Evolutionary conservation across 179 eudicot species (phyloP).

Genomic region (Monotropa hypopitys): DNA sequence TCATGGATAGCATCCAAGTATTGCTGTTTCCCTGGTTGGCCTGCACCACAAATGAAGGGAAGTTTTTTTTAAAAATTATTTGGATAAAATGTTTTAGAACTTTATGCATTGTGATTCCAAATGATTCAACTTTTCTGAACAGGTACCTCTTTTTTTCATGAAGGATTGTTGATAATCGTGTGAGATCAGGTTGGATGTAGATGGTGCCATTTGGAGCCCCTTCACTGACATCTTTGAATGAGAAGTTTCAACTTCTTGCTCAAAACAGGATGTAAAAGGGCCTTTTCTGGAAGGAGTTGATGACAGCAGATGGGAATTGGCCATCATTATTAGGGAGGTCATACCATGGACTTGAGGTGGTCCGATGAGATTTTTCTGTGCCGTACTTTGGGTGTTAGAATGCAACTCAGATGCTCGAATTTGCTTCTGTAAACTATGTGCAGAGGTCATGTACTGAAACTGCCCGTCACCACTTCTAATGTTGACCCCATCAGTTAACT

Average conservation of each 20-base stretch:
- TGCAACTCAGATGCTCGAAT: conserved; percentile 12
- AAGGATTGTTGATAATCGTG: conserved; percentile 8
- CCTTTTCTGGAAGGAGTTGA: conserved; percentile 3
- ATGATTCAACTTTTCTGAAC: background rate
- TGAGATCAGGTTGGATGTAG: conserved; percentile 4
- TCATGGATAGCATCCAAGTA: conserved; percentile 19
- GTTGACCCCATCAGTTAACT: conserved; percentile 9
- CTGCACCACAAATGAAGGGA: conserved; percentile 16
- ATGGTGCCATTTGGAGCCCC: conserved; percentile 5
- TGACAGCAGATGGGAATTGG: conserved; percentile 13
- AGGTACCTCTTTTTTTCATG: conserved; percentile 20
- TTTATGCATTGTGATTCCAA: background rate
- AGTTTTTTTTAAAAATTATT: background rate
- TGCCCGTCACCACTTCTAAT: background rate
- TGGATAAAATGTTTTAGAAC: background rate
- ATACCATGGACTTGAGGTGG: conserved; percentile 9
- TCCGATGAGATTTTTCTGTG: conserved; percentile 6
- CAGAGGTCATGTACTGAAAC: background rate
- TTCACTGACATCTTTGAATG: conserved; percentile 10
- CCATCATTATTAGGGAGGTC: conserved; percentile 7
- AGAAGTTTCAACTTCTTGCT: conserved; percentile 13
- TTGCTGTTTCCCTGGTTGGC: conserved; percentile 15
- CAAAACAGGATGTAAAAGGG: background rate
- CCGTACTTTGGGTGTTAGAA: background rate
- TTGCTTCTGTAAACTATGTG: conserved; percentile 10